Evolutionary conservation across 2,329 filamentous ascomycete genomes (phyloP).

Genomic region (Alternaria sp.): DNA sequence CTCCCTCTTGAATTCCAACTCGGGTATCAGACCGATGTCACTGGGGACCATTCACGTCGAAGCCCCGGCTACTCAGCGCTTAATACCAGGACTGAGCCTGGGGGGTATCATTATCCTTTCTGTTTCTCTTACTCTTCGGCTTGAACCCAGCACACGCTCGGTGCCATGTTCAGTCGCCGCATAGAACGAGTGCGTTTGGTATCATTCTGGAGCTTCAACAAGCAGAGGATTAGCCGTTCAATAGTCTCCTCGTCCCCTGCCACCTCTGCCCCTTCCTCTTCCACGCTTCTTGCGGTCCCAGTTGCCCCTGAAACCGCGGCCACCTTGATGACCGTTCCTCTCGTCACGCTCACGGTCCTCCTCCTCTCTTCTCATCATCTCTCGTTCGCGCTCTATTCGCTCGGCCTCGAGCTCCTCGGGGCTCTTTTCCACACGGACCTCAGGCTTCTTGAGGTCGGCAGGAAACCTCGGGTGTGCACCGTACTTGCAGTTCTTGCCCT

Average conservation of each 20-base stretch:
- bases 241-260: conserved; percentile 34
- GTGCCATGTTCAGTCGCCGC: neutral
- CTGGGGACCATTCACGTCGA: neutral
- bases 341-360: conserved; percentile 52
- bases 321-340: conserved; percentile 41
- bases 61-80: neutral
- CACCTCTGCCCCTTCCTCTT: conserved; percentile 32
- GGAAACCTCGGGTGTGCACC: conserved; percentile 86
- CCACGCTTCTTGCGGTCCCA: conserved; percentile 48
- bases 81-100: neutral
- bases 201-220: neutral
- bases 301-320: conserved; percentile 42
- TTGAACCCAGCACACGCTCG: neutral
- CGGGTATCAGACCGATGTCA: neutral
- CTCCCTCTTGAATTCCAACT: neutral
- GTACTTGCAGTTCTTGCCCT: conserved; percentile 77
- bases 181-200: neutral
- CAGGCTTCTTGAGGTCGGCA: conserved; percentile 69
- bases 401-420: conserved; percentile 72
- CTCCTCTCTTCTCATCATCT: conserved; percentile 54
- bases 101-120: neutral
- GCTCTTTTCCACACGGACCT: conserved; percentile 73
- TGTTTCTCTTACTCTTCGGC: neutral
- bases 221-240: neutral
- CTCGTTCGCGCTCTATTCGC: conserved; percentile 58